Evolutionary conservation across 2,329 filamentous ascomycete species (phyloP).

Genomic region (Nemania diffusa): DNA sequence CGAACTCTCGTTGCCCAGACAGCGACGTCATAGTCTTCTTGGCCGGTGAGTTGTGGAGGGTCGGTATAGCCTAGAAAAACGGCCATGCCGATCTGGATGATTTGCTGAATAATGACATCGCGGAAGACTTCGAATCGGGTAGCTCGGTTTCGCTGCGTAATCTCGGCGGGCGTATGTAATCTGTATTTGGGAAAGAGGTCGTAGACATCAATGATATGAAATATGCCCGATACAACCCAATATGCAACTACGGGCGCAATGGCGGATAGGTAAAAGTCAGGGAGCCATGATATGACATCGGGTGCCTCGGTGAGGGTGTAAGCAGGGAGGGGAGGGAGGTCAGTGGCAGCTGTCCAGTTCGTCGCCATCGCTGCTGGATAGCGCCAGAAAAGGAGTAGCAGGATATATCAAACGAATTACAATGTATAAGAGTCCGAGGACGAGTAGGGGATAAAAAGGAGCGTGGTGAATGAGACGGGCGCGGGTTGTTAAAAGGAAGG

Average conservation of each 20-base stretch:
- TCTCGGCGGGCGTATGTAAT: conserved; percentile 92
- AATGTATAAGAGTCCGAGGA: conserved; percentile 36
- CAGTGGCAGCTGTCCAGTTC: conserved; percentile 66
- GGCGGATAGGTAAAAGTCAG: conserved; percentile 83
- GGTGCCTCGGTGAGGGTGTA: conserved; percentile 78
- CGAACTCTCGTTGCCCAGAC: conserved; percentile 89
- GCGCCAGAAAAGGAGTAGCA: conserved; percentile 9
- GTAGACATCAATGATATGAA: conserved; percentile 86
- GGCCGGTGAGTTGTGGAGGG: conserved; percentile 76
- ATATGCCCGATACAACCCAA: conserved; percentile 86
- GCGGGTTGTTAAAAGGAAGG: conserved; percentile 30
- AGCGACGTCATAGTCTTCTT: conserved; percentile 85
- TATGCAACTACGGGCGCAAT: conserved; percentile 84
- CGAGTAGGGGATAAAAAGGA: conserved; percentile 37
- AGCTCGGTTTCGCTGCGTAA: conserved; percentile 86
- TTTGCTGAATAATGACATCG: conserved; percentile 91
- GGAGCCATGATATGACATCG: conserved; percentile 78
- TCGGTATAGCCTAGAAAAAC: conserved; percentile 77
- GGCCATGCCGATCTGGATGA: conserved; percentile 83
- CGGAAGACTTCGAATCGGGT: conserved; percentile 85
- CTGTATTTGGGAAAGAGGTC: conserved; percentile 92
- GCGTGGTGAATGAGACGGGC: conserved; percentile 28
- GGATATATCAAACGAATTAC: conserved; percentile 35
- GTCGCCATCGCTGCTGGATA: conserved; percentile 51
- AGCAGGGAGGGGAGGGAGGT: conserved; percentile 85